A percentile compares a stretch with the other conserved stretches of the same genome.
Conservation (phyloP, 306 rosid genomes). For the Dryas drummondii region DNA sequence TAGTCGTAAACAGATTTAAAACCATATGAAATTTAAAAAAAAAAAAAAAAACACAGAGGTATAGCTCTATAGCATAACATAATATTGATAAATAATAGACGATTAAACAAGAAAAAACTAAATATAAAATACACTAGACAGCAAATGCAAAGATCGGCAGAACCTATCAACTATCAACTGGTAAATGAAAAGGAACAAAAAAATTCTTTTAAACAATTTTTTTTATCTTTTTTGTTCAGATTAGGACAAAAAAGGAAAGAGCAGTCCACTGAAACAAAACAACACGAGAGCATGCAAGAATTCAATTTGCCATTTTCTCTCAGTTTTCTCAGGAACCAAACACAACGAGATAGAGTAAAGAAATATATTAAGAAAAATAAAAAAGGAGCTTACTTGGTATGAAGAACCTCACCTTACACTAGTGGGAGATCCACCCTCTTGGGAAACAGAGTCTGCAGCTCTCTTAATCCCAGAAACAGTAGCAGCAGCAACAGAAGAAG, state of each 20-base stretch:
- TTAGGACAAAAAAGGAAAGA: not conserved
- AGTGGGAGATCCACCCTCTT: constrained; percentile 55
- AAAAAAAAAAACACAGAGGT: not conserved
- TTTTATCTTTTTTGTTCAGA: not conserved
- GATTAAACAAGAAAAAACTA: not conserved
- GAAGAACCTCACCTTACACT: constrained; percentile 43
- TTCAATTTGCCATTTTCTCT: not conserved
- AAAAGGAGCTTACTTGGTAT: not conserved
- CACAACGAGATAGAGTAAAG: not conserved
- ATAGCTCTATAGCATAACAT: not conserved
- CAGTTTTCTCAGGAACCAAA: constrained; percentile 10
- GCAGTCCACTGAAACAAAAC: not conserved
- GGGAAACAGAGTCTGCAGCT: constrained; percentile 61
- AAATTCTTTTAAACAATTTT: not conserved
- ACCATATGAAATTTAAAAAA: not conserved
- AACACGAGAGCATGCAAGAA: not conserved
- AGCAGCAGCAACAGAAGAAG: constrained; percentile 19
- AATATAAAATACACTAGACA: not conserved
- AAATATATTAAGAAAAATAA: not conserved
- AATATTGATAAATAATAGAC: not conserved
- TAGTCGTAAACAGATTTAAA: not conserved
- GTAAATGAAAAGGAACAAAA: not conserved
- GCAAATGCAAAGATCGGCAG: not conserved
- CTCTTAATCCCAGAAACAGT: constrained; percentile 62
- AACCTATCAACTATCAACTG: not conserved